Conservation (phyloP, 331 rosid genomes). For the Phaseolus coccineus region DNA sequence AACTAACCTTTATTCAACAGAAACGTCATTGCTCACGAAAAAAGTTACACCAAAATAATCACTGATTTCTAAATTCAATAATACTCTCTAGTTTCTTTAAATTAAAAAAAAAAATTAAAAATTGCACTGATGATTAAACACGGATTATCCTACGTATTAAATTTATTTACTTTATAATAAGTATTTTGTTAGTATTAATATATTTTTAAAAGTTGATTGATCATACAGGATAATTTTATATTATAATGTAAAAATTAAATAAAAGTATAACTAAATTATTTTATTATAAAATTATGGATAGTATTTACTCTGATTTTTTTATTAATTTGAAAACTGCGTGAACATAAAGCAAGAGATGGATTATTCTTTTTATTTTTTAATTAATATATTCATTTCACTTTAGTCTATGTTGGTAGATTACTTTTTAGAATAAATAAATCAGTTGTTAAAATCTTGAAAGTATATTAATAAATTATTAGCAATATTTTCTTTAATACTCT, state of each 20-base stretch:
- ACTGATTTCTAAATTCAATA: neutral
- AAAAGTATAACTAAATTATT: neutral
- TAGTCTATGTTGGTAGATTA: too few species aligned
- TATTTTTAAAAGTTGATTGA: too few species aligned
- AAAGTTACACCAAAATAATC: neutral
- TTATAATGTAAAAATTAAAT: neutral
- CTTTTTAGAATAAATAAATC: too few species aligned
- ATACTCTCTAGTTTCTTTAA: too few species aligned
- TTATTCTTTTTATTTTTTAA: too few species aligned
- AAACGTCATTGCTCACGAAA: neutral
- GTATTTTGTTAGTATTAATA: neutral
- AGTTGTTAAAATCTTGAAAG: too few species aligned
- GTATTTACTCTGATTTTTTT: neutral
- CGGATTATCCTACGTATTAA: neutral
- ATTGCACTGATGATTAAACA: too few species aligned
- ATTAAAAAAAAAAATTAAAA: neutral
- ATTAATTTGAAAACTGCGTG: slow-evolving; percentile 4
- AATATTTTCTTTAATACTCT: too few species aligned
- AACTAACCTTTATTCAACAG: neutral
- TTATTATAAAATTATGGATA: neutral
- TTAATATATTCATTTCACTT: too few species aligned
- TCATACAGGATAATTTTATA: neutral
- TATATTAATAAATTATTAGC: too few species aligned
- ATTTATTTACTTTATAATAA: neutral
- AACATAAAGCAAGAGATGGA: neutral